Percentiles rank a stretch among this genome's conserved stretches.
These are phyloP conservation scores for Xylaria sp. DNA, from an alignment of 2,329 filamentous ascomycete species.

Conservation along the genomic window DNA sequence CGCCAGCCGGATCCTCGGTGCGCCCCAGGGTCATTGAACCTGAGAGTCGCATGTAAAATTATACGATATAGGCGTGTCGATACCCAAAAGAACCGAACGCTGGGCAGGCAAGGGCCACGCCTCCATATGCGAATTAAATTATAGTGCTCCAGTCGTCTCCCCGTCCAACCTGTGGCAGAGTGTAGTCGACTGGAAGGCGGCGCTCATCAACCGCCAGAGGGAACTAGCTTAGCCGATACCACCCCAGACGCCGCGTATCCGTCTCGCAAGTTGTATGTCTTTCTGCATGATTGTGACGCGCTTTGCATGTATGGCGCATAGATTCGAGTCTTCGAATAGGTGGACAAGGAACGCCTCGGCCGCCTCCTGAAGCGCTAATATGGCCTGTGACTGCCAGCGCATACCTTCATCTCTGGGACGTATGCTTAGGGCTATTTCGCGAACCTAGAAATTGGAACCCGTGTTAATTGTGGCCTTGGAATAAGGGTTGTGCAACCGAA, in stretches of 20 bases:
- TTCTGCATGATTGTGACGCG: constrained; percentile 98
- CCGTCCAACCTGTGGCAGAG: background rate
- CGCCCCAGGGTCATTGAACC: constrained; percentile 1
- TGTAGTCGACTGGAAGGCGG: constrained; percentile 6
- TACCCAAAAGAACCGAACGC: background rate
- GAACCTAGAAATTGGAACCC: constrained; percentile 58
- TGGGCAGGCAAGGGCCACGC: background rate
- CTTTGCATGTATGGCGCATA: constrained; percentile 97
- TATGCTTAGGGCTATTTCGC: constrained; percentile 77
- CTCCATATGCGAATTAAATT: constrained; percentile 9
- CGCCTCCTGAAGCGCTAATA: constrained; percentile 92
- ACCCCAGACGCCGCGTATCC: constrained; percentile 82
- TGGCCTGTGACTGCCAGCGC: constrained; percentile 96
- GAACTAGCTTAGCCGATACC: constrained; percentile 62
- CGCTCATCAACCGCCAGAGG: background rate
- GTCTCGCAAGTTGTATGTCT: constrained; percentile 91
- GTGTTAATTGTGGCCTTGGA: constrained; percentile 20
- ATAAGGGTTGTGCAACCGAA: background rate
- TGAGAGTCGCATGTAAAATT: constrained; percentile 15
- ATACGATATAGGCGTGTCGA: constrained; percentile 4
- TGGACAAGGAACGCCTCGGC: constrained; percentile 97
- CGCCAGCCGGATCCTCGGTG: constrained; percentile 22
- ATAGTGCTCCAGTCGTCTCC: constrained; percentile 2
- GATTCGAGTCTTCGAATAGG: constrained; percentile 95
- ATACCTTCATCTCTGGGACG: constrained; percentile 75